These are phyloP conservation scores for Lactarius tabidus DNA, from an alignment of 768 basidiomycete genomes.

Conservation along the genomic window DNA sequence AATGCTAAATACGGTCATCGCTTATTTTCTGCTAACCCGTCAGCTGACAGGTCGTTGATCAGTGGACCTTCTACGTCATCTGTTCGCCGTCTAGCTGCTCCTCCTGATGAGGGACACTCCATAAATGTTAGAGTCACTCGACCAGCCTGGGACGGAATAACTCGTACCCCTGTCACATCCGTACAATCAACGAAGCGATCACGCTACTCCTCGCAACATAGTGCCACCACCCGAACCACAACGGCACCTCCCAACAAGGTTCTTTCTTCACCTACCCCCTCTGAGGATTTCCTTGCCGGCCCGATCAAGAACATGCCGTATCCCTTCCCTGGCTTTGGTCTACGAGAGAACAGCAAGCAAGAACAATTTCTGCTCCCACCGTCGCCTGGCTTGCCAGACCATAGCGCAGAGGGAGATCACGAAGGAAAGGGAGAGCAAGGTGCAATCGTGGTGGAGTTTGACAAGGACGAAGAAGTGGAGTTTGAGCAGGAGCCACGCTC, in stretches of 20 bases:
- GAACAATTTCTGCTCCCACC: constrained; percentile 80
- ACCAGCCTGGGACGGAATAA: too few species aligned
- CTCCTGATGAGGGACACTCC: too few species aligned
- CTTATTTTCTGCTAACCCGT: constrained; percentile 60
- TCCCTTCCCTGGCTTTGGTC: constrained; percentile 61
- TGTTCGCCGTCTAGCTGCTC: too few species aligned
- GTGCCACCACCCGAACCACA: constrained; percentile 38
- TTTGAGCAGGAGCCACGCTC: constrained; percentile 34
- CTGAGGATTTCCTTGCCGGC: constrained; percentile 48
- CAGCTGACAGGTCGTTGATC: too few species aligned
- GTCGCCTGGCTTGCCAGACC: constrained; percentile 44
- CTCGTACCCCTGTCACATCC: too few species aligned
- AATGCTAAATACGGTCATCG: constrained; percentile 92
- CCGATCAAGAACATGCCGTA: constrained; percentile 59
- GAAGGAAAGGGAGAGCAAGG: constrained; percentile 27
- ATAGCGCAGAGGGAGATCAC: constrained; percentile 29
- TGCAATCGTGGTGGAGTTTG: constrained; percentile 36
- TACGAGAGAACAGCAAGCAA: constrained; percentile 48
- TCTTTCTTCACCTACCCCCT: constrained; percentile 67
- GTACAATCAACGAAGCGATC: too few species aligned
- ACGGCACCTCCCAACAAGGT: constrained; percentile 39
- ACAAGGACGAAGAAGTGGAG: constrained; percentile 44
- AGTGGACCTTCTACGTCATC: too few species aligned
- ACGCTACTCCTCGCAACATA: too few species aligned
- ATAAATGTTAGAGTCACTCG: too few species aligned